Conservation (phyloP, 495 filamentous ascomycete genomes). For the Aspergillus diversus region DNA sequence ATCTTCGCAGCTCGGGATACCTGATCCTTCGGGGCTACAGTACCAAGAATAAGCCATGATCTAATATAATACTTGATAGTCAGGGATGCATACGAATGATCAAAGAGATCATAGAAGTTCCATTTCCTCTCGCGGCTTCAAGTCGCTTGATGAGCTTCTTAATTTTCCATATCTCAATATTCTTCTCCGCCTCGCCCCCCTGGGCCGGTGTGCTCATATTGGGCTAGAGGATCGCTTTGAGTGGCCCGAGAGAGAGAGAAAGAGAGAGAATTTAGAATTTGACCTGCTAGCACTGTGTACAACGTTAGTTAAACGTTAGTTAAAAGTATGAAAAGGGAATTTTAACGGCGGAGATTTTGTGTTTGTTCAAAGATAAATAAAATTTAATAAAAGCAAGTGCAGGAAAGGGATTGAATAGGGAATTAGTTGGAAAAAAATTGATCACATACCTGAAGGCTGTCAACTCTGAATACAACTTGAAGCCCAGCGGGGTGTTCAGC, state of each 20-base stretch:
- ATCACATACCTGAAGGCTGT: constrained; percentile 30
- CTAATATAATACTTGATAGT: constrained; percentile 21
- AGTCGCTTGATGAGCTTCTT: constrained; percentile 98
- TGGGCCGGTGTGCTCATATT: constrained; percentile 84
- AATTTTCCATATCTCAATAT: constrained; percentile 85
- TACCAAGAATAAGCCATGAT: constrained; percentile 20
- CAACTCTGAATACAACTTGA: constrained; percentile 35
- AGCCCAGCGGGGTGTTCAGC: constrained; percentile 37
- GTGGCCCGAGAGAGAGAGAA: constrained; percentile 25
- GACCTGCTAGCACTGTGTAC: constrained; percentile 10
- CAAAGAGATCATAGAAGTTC: constrained; percentile 97
- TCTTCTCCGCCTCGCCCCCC: constrained; percentile 95
- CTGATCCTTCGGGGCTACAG: constrained; percentile 91
- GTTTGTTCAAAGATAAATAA: background rate
- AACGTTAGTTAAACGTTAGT: constrained; percentile 17
- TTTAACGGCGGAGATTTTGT: background rate
- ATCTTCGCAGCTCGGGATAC: constrained; percentile 96
- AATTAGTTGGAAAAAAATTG: constrained; percentile 2
- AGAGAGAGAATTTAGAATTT: constrained; percentile 22
- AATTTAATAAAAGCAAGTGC: background rate
- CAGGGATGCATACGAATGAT: constrained; percentile 79
- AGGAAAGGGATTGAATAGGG: background rate
- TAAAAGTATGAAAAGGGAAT: background rate
- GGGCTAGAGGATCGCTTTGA: constrained; percentile 47
- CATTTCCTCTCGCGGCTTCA: constrained; percentile 90